Evolutionary conservation across 164 flowering plant genomes (phyloP), one percentile per base, ranked within the genome.

Genomic region (Vitis rupestris): DNA sequence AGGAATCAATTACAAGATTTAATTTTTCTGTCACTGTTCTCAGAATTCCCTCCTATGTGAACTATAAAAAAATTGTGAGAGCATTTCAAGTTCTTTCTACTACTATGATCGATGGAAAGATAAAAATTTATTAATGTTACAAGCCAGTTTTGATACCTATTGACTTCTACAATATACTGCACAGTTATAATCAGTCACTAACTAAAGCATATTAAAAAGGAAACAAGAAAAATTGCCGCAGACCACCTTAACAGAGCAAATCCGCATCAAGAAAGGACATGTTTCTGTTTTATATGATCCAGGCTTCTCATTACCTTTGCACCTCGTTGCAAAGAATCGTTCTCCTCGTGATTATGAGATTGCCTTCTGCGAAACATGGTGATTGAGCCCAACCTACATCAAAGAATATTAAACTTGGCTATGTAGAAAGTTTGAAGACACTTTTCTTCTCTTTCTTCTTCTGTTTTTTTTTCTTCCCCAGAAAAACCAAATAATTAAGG

Each of bases 361-460:
- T 64, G 76, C 74, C 72, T 78, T 73, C 75, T 73, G 17, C 55
- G 72, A 65, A 74, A 83, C 89, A 85, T 83, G 60, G 55, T 69
- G 53, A 19, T 64, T 54, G 49, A 61, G 50, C 44, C 44, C 50
- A 61, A 37, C 64, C 64, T 61, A 37, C 13, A 27, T 17, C 50
- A 61, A 61, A 61, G 64, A 61, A 14, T n/a, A 17, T 30, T 15
- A 31, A 30, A 15, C 44, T 9, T 31, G 50, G 15, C 50, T 44
- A 30, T 27, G 44, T 4, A 31, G 44, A 31, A 3, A 10, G 12
- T 10, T 51, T 14, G 27, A 23, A 23, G 27, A 23, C 27, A 23
- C 27, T 23, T 23, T 23, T 23, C 27, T 23, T 23, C 27, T 1
- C 27, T 23, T 23, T 23, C 27, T 23, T 23, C 27, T 23, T 23